phyloP scores from a whole-genome alignment of 345 rosid species.

The Eucalyptus decipiens region DNA sequence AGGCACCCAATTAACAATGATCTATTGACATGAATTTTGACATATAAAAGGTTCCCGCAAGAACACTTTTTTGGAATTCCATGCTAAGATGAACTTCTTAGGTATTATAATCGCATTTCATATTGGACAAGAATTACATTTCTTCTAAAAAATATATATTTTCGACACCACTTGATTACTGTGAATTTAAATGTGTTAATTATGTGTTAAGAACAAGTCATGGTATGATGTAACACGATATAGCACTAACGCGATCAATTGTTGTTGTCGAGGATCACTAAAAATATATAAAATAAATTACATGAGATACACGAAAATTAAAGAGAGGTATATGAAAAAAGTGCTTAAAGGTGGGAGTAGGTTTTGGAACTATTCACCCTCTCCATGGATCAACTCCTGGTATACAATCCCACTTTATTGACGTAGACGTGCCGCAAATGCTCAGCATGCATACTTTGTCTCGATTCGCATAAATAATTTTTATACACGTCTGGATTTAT shows the following conservation, averaged over 20 bases:
- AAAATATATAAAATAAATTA: background rate
- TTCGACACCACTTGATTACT: background rate
- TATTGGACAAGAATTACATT: background rate
- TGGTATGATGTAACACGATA: background rate
- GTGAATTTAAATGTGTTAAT: background rate
- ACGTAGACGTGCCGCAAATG: background rate
- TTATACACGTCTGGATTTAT: background rate
- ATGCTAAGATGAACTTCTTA: background rate
- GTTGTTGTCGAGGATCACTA: accelerated
- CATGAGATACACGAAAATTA: background rate
- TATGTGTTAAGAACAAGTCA: background rate
- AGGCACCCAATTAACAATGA: background rate
- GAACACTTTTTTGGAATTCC: background rate
- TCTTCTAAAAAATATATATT: background rate
- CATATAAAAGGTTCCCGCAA: background rate
- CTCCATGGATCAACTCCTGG: background rate
- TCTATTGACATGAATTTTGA: background rate
- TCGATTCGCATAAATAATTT: background rate
- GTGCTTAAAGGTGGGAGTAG: background rate
- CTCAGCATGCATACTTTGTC: background rate
- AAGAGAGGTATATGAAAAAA: background rate
- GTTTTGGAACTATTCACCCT: background rate
- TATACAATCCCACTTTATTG: background rate
- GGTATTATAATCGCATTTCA: background rate
- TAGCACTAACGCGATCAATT: accelerated